Percentiles rank a stretch among this genome's conserved stretches.
phyloP scores from a whole-genome alignment of 768 basidiomycete species.

The Leccinum boreale region DNA sequence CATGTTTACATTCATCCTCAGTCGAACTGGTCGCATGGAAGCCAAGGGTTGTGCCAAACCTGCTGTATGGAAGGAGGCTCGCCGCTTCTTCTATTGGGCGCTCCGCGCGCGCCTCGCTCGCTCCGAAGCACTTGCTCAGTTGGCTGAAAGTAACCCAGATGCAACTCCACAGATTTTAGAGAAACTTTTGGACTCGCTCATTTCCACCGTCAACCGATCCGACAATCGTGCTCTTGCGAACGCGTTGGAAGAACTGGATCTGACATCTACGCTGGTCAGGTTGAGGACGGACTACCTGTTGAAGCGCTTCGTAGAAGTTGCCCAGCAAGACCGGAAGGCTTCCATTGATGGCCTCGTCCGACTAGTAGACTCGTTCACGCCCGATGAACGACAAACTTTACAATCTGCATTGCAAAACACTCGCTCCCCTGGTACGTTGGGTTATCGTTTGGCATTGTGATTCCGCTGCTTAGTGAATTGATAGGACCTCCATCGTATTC shows the following conservation, averaged over 20 bases:
- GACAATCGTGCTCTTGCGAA: slow-evolving; percentile 59
- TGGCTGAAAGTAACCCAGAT: slow-evolving; percentile 71
- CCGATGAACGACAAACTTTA: slow-evolving; percentile 67
- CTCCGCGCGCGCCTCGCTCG: slow-evolving; percentile 78
- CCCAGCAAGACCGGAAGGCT: slow-evolving; percentile 74
- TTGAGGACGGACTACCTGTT: slow-evolving; percentile 69
- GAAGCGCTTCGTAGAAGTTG: slow-evolving; percentile 60
- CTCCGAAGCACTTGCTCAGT: slow-evolving; percentile 56
- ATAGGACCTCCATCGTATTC: slow-evolving; percentile 43
- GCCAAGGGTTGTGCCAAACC: slow-evolving; percentile 93
- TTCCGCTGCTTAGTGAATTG: slow-evolving; percentile 4
- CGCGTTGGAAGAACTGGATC: slow-evolving; percentile 67
- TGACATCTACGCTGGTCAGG: slow-evolving; percentile 57
- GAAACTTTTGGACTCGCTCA: slow-evolving; percentile 59
- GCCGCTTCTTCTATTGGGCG: slow-evolving; percentile 92
- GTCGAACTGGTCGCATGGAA: slow-evolving; percentile 94
- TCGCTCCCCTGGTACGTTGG: slow-evolving; percentile 55
- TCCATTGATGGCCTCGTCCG: slow-evolving; percentile 71
- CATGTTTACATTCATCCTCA: slow-evolving; percentile 31
- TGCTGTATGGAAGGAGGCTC: slow-evolving; percentile 82
- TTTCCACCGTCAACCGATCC: slow-evolving; percentile 49
- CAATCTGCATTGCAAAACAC: slow-evolving; percentile 58
- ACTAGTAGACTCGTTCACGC: slow-evolving; percentile 66
- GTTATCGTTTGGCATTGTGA: not conserved
- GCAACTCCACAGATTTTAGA: slow-evolving; percentile 64